phyloP scores from a whole-genome alignment of 2,329 filamentous ascomycete genomes.

The Thermoascus crustaceus region DNA sequence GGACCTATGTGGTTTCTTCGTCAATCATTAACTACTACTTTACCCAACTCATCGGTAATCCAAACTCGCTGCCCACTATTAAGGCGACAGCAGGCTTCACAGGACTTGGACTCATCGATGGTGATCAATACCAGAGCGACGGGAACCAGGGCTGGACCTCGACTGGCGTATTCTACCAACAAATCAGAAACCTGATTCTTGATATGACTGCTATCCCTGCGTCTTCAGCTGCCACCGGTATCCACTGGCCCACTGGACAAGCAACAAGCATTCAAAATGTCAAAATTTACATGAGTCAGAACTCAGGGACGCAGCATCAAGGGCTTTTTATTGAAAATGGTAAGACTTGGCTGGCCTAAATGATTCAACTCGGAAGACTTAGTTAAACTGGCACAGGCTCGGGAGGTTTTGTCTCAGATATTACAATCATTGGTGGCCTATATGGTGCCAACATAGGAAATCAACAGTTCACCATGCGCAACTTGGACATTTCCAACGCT shows the following conservation, averaged over 20 bases:
- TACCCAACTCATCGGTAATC: conserved; percentile 55
- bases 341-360: conserved; percentile 10
- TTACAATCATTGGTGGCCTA: conserved; percentile 53
- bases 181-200: conserved; percentile 58
- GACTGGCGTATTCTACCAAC: conserved; percentile 57
- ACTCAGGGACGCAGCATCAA: conserved; percentile 42
- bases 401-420: conserved; percentile 52
- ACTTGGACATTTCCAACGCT: conserved; percentile 45
- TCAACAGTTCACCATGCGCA: conserved; percentile 57
- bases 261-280: conserved; percentile 56
- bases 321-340: conserved; percentile 55
- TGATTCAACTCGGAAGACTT: too few species aligned
- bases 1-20: conserved; percentile 50
- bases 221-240: conserved; percentile 24
- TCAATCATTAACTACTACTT: conserved; percentile 57
- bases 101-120: conserved; percentile 52
- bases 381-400: conserved; percentile 36
- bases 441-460: conserved; percentile 54
- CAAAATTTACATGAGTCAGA: conserved; percentile 48
- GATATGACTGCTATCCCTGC: conserved; percentile 42
- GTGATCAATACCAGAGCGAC: conserved; percentile 42
- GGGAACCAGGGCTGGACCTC: conserved; percentile 33
- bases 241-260: conserved; percentile 49
- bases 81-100: conserved; percentile 46
- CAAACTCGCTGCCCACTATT: conserved; percentile 48